Conservation (phyloP, 345 rosid species). For the Eucalyptus tenuipes region DNA sequence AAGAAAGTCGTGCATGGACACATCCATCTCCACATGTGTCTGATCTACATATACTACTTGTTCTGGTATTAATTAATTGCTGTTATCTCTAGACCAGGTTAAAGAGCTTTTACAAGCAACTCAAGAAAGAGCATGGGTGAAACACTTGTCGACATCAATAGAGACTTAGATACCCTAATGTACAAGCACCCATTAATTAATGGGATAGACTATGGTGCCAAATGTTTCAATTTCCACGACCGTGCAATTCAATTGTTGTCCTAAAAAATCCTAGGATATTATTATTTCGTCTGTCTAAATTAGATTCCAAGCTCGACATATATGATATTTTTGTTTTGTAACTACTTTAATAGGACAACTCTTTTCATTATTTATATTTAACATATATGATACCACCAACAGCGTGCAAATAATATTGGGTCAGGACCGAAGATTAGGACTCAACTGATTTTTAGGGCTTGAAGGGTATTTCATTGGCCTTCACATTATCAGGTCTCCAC, state of each 20-base stretch:
- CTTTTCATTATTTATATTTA: too few relatives aligned
- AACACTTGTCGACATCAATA: not conserved
- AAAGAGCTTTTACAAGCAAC: not conserved
- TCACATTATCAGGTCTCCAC: not conserved
- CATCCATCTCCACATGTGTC: not conserved
- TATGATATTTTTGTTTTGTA: too few relatives aligned
- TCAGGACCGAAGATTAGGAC: not conserved
- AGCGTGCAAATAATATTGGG: accelerated
- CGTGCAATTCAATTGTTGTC: too few relatives aligned
- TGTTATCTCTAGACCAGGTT: not conserved
- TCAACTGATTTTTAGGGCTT: accelerated
- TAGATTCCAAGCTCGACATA: not conserved
- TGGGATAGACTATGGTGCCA: not conserved
- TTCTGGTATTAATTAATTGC: not conserved
- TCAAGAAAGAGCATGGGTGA: not conserved
- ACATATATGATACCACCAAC: not conserved
- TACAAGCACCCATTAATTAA: not conserved
- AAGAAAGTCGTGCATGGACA: not conserved
- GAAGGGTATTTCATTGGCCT: not conserved
- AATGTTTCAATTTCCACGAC: too few relatives aligned
- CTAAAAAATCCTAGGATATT: not conserved
- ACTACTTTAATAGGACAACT: not conserved
- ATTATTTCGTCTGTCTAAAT: accelerated
- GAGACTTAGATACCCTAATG: not conserved
- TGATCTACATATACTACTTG: not conserved